These are phyloP conservation scores for Rutstroemia sp. DNA, from an alignment of 2,329 filamentous ascomycete species.

Conservation along the genomic window DNA sequence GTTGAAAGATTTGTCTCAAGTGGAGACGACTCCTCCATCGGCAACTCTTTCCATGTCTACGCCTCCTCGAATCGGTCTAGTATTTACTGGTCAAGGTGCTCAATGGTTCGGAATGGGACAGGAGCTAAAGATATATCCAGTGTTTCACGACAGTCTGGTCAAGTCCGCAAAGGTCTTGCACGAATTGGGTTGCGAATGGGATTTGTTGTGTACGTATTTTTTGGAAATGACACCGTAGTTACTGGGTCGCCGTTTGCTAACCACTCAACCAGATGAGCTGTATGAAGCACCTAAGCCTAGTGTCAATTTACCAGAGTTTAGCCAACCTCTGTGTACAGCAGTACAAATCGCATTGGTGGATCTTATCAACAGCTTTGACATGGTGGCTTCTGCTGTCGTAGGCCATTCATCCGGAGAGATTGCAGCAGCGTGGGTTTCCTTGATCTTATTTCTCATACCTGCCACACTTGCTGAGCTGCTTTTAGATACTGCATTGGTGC, in stretches of 20 bases:
- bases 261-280: not conserved
- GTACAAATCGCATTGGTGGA: not conserved
- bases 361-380: not conserved
- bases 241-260: not conserved
- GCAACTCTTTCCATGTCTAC: not conserved
- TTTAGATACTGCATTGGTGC: constrained; percentile 22
- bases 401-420: not conserved
- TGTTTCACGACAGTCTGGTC: not conserved
- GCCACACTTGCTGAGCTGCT: not conserved
- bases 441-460: not conserved
- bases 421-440: not conserved
- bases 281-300: not conserved
- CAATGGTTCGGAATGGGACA: constrained; percentile 15
- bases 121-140: constrained; percentile 7
- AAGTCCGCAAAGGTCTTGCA: not conserved
- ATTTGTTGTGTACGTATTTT: not conserved
- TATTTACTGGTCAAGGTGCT: constrained; percentile 19
- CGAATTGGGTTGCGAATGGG: not conserved
- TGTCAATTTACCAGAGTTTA: not conserved
- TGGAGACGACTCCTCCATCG: not conserved
- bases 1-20: not conserved
- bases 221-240: not conserved
- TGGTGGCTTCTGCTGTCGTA: not conserved
- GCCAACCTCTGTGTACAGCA: not conserved
- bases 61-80: not conserved